A percentile compares a stretch with the other conserved stretches of the same genome.
phyloP scores from a whole-genome alignment of 768 basidiomycete genomes.

The Sarcodon sp. region DNA sequence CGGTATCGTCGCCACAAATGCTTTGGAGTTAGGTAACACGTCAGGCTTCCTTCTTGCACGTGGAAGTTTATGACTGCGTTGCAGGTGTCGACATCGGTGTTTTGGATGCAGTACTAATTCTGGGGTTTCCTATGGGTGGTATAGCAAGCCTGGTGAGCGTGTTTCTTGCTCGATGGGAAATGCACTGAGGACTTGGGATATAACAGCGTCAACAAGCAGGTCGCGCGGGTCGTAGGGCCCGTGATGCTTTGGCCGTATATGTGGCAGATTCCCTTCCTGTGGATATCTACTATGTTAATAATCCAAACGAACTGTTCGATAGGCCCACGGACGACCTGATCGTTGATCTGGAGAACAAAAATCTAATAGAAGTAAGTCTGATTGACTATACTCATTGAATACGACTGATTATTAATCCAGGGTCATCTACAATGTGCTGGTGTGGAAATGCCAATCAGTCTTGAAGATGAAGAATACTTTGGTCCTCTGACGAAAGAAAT shows the following conservation, averaged over 20 bases:
- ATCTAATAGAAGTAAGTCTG: conserved; percentile 42
- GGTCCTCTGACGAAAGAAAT: conserved; percentile 45
- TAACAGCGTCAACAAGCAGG: conserved; percentile 79
- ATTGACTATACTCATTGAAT: not conserved
- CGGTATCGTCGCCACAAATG: conserved; percentile 84
- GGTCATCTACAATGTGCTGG: conserved; percentile 84
- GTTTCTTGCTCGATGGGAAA: not conserved
- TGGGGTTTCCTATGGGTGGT: conserved; percentile 64
- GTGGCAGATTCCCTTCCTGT: conserved; percentile 57
- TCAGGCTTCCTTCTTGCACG: too few relatives aligned
- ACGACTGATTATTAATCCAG: conserved; percentile 2
- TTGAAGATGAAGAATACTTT: conserved; percentile 60
- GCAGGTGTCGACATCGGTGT: conserved; percentile 65
- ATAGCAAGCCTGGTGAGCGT: conserved; percentile 65
- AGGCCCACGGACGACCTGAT: conserved; percentile 47
- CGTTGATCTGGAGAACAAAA: conserved; percentile 60
- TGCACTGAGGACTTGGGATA: not conserved
- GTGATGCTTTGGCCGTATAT: conserved; percentile 67
- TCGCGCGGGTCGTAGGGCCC: conserved; percentile 69
- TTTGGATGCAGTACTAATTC: conserved; percentile 82
- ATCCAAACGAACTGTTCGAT: conserved; percentile 62
- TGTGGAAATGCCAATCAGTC: conserved; percentile 68
- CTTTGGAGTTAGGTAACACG: conserved; percentile 59
- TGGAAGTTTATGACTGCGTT: too few relatives aligned
- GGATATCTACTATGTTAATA: conserved; percentile 60